Conservation (phyloP, 139 green algal species). For the Desmodesmus armatus region DNA sequence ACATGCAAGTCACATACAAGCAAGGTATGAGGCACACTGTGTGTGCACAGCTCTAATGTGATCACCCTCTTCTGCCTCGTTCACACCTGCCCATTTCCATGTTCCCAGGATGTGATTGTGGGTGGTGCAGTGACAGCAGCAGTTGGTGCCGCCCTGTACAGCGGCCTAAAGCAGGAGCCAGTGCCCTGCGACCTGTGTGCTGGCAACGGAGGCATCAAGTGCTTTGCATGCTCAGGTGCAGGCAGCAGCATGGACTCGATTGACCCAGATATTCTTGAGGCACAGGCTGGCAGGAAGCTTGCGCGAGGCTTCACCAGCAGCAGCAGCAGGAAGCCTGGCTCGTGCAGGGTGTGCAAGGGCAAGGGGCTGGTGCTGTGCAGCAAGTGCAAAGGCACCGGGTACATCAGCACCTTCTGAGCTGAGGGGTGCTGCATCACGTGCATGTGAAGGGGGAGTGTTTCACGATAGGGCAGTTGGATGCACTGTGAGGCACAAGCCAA, state of each 20-base stretch:
- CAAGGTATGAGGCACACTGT: too few relatives aligned
- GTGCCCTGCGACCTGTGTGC: constrained; percentile 55
- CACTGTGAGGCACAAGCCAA: too few relatives aligned
- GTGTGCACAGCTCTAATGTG: too few relatives aligned
- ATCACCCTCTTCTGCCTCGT: too few relatives aligned
- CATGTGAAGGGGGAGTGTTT: background rate
- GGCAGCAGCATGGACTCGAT: constrained; percentile 44
- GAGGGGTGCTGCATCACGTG: background rate
- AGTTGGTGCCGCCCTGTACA: constrained; percentile 53
- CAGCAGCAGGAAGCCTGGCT: constrained; percentile 34
- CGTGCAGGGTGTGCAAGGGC: constrained; percentile 58
- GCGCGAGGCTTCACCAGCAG: constrained; percentile 12
- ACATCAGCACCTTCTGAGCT: constrained; percentile 15
- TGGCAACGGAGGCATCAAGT: constrained; percentile 56
- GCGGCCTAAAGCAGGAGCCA: constrained; percentile 59
- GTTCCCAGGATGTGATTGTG: constrained; percentile 65
- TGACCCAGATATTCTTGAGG: too few relatives aligned
- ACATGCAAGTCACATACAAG: too few relatives aligned
- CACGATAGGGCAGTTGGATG: too few relatives aligned
- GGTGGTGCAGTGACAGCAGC: constrained; percentile 58
- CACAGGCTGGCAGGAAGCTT: constrained; percentile 29
- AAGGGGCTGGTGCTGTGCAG: constrained; percentile 60
- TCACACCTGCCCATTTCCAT: too few relatives aligned
- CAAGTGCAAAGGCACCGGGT: constrained; percentile 61
- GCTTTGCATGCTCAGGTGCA: constrained; percentile 60